A percentile compares a stretch with the other conserved stretches of the same genome.
phyloP scores from a whole-genome alignment of 345 rosid species.

The Erodium maritimum region DNA sequence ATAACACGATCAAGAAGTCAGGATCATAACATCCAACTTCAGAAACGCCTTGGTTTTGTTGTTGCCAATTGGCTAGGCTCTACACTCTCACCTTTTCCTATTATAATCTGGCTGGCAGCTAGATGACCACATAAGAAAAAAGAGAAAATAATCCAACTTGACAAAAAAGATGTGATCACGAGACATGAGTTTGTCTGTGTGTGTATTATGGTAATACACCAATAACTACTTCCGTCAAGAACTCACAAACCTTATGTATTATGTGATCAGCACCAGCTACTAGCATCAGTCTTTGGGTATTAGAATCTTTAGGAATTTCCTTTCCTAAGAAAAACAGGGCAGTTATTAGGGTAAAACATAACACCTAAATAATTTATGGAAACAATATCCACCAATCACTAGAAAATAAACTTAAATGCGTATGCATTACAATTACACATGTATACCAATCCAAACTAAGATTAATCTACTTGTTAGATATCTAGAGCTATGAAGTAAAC shows the following conservation, averaged over 20 bases:
- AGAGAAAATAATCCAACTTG: neutral
- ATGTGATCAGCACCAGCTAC: conserved; percentile 57
- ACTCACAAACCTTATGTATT: conserved; percentile 59
- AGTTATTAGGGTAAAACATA: conserved; percentile 1
- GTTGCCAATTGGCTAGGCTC: no score
- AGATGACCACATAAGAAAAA: neutral
- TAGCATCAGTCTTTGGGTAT: conserved; percentile 44
- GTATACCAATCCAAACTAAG: neutral
- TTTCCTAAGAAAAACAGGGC: conserved; percentile 34
- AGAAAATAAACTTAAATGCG: no score
- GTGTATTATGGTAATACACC: neutral
- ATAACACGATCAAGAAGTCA: no score
- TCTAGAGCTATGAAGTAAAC: neutral
- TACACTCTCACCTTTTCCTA: no score
- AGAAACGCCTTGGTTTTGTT: no score
- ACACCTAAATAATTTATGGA: no score
- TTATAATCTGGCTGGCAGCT: neutral
- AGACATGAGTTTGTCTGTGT: neutral
- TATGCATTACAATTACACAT: no score
- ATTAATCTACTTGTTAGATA: no score
- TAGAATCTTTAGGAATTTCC: conserved; percentile 43
- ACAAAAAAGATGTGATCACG: neutral
- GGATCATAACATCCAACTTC: no score
- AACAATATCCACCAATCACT: no score
- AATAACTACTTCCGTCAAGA: neutral